Evolutionary conservation across 2,329 filamentous ascomycete species (phyloP).

Genomic region (Cercospora sojina): DNA sequence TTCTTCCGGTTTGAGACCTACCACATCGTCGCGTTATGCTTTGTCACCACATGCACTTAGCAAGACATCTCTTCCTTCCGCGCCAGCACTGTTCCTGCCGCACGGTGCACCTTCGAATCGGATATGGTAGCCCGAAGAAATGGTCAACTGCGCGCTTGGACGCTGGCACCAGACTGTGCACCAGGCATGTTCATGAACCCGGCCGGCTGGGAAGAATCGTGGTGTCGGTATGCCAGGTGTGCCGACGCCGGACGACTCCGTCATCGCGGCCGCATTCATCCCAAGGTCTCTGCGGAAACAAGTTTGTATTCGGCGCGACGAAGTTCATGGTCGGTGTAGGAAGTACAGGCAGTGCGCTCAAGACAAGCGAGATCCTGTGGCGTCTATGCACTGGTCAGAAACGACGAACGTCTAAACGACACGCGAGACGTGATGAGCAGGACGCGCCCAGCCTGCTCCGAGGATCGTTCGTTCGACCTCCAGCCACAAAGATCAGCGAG

Average conservation of each 20-base stretch:
- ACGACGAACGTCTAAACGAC: neutral
- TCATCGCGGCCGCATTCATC: neutral
- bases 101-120: neutral
- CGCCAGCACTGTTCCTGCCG: neutral
- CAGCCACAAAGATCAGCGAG: neutral
- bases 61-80: neutral
- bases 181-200: neutral
- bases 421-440: neutral
- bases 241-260: neutral
- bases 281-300: neutral
- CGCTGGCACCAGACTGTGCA: neutral
- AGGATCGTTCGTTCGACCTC: neutral
- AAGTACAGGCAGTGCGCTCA: neutral
- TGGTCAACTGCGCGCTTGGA: neutral
- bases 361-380: neutral
- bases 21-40: neutral
- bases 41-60: neutral
- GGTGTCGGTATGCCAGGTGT: neutral
- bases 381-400: neutral
- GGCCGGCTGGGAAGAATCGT: neutral
- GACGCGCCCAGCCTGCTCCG: constrained; percentile 1
- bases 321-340: neutral
- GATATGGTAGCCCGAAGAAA: neutral
- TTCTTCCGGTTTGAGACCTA: neutral
- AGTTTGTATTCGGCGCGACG: neutral